These are phyloP conservation scores for Hippophae tibetana DNA, from an alignment of 306 rosid species.

Conservation along the genomic window DNA sequence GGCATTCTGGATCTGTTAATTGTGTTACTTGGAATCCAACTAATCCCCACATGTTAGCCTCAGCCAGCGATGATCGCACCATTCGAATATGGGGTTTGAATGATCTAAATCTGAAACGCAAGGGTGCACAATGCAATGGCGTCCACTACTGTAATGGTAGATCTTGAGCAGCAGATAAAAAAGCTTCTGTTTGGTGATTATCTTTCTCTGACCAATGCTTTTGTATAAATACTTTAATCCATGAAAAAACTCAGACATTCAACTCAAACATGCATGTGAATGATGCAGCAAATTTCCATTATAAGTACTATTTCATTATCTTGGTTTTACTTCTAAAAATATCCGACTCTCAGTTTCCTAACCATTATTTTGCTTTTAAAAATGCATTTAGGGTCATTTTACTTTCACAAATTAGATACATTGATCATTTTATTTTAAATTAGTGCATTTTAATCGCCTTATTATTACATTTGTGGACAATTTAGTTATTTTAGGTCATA, in stretches of 20 bases:
- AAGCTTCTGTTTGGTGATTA: no score
- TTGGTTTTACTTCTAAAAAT: background rate
- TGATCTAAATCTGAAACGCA: conserved; percentile 31
- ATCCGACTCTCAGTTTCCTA: no score
- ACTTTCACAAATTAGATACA: no score
- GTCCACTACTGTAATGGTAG: conserved; percentile 37
- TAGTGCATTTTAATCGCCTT: no score
- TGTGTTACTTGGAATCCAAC: conserved; percentile 58
- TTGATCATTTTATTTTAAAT: no score
- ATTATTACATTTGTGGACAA: no score
- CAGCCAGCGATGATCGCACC: conserved; percentile 66
- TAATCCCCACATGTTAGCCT: conserved; percentile 60
- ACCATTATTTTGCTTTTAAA: background rate
- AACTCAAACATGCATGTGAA: conserved; percentile 57
- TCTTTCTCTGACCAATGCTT: conserved; percentile 50
- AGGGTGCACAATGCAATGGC: conserved; percentile 37
- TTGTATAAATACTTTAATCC: conserved; percentile 66
- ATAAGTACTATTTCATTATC: conserved; percentile 34
- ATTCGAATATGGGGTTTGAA: conserved; percentile 62
- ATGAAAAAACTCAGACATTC: conserved; percentile 49
- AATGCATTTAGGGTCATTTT: no score
- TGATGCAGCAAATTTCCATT: conserved; percentile 39
- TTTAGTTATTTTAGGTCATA: no score
- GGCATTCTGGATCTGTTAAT: conserved; percentile 66
- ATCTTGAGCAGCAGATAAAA: conserved; percentile 15